Evolutionary conservation across 306 rosid genomes (phyloP).

Genomic region (Erythrophleum fordii): DNA sequence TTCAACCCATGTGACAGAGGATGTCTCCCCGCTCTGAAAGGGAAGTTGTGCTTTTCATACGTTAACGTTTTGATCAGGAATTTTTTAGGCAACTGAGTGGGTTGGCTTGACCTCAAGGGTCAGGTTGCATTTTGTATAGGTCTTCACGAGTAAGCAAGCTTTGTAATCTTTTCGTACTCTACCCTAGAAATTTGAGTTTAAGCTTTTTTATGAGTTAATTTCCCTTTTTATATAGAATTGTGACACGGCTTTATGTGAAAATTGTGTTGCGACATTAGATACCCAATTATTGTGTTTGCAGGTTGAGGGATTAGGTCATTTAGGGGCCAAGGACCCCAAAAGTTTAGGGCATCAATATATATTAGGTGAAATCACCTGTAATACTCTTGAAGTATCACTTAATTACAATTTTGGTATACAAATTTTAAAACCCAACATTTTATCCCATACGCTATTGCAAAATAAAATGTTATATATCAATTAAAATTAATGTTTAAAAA

Average conservation of each 20-base stretch:
- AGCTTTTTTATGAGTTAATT: neutral
- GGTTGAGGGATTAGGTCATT: too few species aligned
- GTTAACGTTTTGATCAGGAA: slow-evolving; percentile 31
- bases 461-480: too few species aligned
- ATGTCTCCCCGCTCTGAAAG: slow-evolving; percentile 29
- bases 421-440: too few species aligned
- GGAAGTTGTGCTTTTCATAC: slow-evolving; percentile 30
- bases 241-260: neutral
- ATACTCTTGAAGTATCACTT: too few species aligned
- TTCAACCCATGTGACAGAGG: slow-evolving; percentile 33
- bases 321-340: too few species aligned
- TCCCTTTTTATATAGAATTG: neutral
- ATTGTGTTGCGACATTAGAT: neutral
- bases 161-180: slow-evolving; percentile 4
- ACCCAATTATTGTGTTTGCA: too few species aligned
- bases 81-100: slow-evolving; percentile 13
- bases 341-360: too few species aligned
- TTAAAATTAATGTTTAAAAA: too few species aligned
- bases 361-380: too few species aligned
- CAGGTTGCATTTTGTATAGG: slow-evolving; percentile 38
- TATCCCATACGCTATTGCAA: too few species aligned
- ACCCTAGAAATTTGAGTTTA: neutral
- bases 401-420: too few species aligned
- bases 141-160: slow-evolving; percentile 23
- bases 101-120: slow-evolving; percentile 37